Conservation (phyloP, 2,329 filamentous ascomycete genomes). For the Penicillium sp. region DNA sequence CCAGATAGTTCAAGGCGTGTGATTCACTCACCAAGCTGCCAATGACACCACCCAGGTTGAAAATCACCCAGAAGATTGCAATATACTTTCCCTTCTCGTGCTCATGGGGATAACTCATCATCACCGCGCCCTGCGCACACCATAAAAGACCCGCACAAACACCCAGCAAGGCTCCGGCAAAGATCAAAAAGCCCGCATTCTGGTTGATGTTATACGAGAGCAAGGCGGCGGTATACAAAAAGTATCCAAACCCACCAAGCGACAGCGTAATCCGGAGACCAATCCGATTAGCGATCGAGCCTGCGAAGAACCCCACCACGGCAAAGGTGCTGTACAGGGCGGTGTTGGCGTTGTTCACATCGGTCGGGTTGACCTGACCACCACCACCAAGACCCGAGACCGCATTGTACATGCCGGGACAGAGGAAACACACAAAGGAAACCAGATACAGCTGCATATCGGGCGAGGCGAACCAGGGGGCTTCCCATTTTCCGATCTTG, state of each 20-base stretch:
- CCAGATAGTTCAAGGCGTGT: background rate
- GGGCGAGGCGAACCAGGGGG: conserved; percentile 73
- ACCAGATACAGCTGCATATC: conserved; percentile 72
- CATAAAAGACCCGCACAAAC: conserved; percentile 53
- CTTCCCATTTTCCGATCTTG: conserved; percentile 55
- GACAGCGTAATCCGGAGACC: conserved; percentile 48
- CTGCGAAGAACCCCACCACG: conserved; percentile 65
- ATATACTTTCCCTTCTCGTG: conserved; percentile 84
- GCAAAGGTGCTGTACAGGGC: conserved; percentile 74
- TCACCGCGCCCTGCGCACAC: conserved; percentile 55
- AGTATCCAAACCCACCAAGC: conserved; percentile 52
- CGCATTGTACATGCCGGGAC: conserved; percentile 73
- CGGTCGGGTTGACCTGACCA: conserved; percentile 59
- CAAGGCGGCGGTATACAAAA: conserved; percentile 52
- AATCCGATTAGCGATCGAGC: conserved; percentile 50
- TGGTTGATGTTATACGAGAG: conserved; percentile 54
- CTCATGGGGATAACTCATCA: conserved; percentile 83
- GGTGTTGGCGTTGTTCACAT: conserved; percentile 67
- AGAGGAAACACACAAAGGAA: conserved; percentile 69
- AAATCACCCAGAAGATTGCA: conserved; percentile 91
- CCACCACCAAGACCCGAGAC: conserved; percentile 66
- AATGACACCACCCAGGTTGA: conserved; percentile 88
- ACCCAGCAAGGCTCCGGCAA: conserved; percentile 53
- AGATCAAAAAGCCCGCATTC: conserved; percentile 53
- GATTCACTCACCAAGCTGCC: conserved; percentile 63